Conservation (phyloP, 2,329 filamentous ascomycete genomes). For the Aspergillus sp. region DNA sequence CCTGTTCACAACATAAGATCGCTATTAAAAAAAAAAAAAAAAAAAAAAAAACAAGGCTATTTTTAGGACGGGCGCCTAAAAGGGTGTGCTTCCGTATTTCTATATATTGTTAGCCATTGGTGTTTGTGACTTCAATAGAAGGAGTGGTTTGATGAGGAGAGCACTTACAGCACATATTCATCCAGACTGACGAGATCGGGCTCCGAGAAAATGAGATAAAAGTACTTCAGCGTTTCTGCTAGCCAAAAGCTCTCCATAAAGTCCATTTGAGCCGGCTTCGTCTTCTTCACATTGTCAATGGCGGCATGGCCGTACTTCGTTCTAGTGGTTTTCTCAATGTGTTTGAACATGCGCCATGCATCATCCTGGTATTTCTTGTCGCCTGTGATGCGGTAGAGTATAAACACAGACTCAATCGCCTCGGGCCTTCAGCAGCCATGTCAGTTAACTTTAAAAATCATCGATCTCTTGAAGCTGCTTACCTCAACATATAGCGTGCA, state of each 20-base stretch:
- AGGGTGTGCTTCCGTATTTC: constrained; percentile 44
- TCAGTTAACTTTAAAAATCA: not conserved
- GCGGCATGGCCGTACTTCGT: constrained; percentile 47
- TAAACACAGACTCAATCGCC: constrained; percentile 62
- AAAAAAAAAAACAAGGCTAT: not conserved
- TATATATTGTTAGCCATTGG: constrained; percentile 8
- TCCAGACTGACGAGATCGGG: constrained; percentile 42
- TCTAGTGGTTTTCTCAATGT: constrained; percentile 44
- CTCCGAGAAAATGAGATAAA: constrained; percentile 47
- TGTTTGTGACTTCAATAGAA: not conserved
- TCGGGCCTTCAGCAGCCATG: constrained; percentile 46
- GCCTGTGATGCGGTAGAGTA: constrained; percentile 61
- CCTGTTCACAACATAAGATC: not conserved
- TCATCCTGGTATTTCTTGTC: constrained; percentile 48
- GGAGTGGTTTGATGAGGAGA: not conserved
- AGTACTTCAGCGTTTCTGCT: constrained; percentile 48
- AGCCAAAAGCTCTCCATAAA: constrained; percentile 49
- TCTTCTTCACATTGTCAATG: constrained; percentile 42
- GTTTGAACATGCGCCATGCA: constrained; percentile 53
- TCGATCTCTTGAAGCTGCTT: not conserved
- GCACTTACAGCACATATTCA: constrained; percentile 44
- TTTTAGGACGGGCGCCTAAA: constrained; percentile 28
- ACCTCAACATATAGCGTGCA: constrained; percentile 33
- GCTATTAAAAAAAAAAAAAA: not conserved
- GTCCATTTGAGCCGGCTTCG: constrained; percentile 30